These are phyloP conservation scores for Salix caprea DNA, from an alignment of 345 rosid genomes.

Conservation along the genomic window DNA sequence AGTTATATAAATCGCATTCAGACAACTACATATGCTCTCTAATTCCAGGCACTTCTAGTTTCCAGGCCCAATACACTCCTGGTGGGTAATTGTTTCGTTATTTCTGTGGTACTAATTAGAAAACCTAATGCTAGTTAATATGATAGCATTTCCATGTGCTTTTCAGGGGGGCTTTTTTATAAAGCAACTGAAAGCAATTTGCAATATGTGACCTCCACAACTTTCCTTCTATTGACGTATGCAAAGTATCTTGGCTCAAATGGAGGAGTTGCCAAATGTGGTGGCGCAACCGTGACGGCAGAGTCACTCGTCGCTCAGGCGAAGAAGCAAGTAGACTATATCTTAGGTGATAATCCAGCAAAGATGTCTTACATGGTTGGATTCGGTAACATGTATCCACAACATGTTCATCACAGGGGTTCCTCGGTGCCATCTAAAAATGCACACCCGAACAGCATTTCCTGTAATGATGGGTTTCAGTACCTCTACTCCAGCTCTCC, in stretches of 20 bases:
- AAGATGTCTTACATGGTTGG: constrained; percentile 90
- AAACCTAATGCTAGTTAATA: background rate
- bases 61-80: constrained; percentile 65
- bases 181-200: constrained; percentile 93
- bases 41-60: constrained; percentile 50
- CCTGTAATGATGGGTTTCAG: constrained; percentile 66
- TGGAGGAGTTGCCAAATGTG: constrained; percentile 42
- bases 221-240: constrained; percentile 80
- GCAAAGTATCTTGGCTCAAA: constrained; percentile 60
- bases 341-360: constrained; percentile 75
- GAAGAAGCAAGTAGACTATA: constrained; percentile 77
- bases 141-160: background rate
- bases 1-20: constrained; percentile 54
- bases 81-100: constrained; percentile 22
- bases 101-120: background rate
- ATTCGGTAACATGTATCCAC: constrained; percentile 68
- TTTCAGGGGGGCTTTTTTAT: constrained; percentile 74
- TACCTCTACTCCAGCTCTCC: constrained; percentile 63
- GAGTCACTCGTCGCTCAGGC: constrained; percentile 42
- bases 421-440: constrained; percentile 73
- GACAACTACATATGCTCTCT: constrained; percentile 69
- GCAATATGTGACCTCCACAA: constrained; percentile 89
- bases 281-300: constrained; percentile 33
- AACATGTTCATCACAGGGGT: constrained; percentile 81
- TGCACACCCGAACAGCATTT: constrained; percentile 62